These are phyloP conservation scores for Lentithecium fluviatile DNA, from an alignment of 495 filamentous ascomycete genomes.

Conservation along the genomic window DNA sequence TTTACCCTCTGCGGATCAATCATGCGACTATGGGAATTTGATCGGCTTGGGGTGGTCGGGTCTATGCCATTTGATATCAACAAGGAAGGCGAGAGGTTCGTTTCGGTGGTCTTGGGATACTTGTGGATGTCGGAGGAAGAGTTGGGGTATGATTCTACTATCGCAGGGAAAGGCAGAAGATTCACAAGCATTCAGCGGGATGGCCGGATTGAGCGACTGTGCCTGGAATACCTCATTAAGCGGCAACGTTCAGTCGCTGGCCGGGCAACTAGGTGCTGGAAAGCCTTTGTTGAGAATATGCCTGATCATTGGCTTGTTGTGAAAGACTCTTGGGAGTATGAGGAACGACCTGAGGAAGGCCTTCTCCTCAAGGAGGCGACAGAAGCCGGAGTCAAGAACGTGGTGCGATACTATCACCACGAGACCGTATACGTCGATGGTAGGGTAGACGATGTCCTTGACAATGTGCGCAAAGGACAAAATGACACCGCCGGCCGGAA, in stretches of 20 bases:
- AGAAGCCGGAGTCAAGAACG: constrained; percentile 39
- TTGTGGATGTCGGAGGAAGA: constrained; percentile 30
- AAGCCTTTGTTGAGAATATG: constrained; percentile 4
- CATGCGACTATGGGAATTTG: constrained; percentile 31
- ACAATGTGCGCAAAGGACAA: constrained; percentile 40
- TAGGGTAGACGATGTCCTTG: constrained; percentile 37
- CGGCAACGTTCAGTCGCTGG: constrained; percentile 30
- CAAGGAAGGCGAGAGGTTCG: constrained; percentile 25
- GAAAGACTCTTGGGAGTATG: constrained; percentile 35
- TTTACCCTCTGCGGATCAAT: constrained; percentile 33
- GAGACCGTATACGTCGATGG: constrained; percentile 37
- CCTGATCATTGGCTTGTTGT: constrained; percentile 25
- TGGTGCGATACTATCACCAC: constrained; percentile 44
- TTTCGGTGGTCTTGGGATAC: constrained; percentile 22
- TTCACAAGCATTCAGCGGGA: constrained; percentile 19
- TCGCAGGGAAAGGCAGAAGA: constrained; percentile 11
- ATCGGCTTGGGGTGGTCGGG: constrained; percentile 19
- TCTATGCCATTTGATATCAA: constrained; percentile 29
- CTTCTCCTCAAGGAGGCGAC: constrained; percentile 39
- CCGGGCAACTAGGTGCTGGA: constrained; percentile 26
- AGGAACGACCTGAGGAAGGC: constrained; percentile 32
- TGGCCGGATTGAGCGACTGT: constrained; percentile 16
- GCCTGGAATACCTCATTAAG: constrained; percentile 16
- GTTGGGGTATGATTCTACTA: constrained; percentile 26
- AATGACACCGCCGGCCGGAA: constrained; percentile 22